These are phyloP conservation scores for Carex arenaria DNA, from an alignment of 202 grass and related monocot species.

Conservation along the genomic window DNA sequence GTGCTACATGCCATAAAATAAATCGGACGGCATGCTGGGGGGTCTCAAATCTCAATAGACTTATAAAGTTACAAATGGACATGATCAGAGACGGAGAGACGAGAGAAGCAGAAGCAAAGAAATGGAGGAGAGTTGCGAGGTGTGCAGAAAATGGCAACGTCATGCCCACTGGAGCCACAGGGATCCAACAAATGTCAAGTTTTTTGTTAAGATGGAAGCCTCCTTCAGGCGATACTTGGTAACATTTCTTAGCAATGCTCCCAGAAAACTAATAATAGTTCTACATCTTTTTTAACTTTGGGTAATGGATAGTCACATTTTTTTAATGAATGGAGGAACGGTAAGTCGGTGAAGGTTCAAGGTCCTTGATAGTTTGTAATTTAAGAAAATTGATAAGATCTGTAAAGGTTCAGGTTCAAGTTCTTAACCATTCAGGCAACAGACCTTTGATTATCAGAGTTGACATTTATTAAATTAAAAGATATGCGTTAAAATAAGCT, in stretches of 20 bases:
- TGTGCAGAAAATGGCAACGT: slow-evolving; percentile 43
- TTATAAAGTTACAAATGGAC: too few species aligned
- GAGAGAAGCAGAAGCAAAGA: not conserved
- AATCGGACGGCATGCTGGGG: too few species aligned
- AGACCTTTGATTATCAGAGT: not conserved
- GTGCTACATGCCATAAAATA: too few species aligned
- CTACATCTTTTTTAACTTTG: too few species aligned
- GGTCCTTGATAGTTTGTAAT: not conserved
- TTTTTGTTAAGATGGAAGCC: slow-evolving; percentile 41
- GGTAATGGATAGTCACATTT: too few species aligned
- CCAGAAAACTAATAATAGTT: too few species aligned
- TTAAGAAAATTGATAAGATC: not conserved
- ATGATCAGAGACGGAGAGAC: too few species aligned
- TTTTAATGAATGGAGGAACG: not conserved
- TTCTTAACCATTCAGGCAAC: not conserved
- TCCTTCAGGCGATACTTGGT: slow-evolving; percentile 38
- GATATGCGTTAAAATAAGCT: not conserved
- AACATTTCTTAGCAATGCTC: slow-evolving; percentile 10
- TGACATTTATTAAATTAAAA: not conserved
- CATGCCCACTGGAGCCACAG: slow-evolving; percentile 47
- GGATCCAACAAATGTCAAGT: slow-evolving; percentile 24
- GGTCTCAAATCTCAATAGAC: too few species aligned
- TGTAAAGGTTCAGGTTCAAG: not conserved
- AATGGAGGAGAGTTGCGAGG: slow-evolving; percentile 22
- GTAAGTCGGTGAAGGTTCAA: too few species aligned